phyloP scores from a whole-genome alignment of 305 asterid genomes.

The Ilex paraguariensis region DNA sequence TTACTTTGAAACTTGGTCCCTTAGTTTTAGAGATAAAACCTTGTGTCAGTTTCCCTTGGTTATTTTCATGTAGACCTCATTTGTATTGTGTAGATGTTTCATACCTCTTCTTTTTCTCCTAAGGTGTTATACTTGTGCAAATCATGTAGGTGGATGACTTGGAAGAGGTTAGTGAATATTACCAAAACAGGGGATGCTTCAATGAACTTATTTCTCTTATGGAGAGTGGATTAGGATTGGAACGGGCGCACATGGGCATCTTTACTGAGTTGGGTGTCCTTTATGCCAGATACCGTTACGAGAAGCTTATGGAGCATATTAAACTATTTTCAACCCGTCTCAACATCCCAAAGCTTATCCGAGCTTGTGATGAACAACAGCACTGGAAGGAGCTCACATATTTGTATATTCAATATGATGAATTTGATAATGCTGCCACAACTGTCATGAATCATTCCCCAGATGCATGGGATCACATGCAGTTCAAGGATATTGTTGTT shows the following conservation, averaged over 20 bases:
- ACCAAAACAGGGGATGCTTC: conserved; percentile 98
- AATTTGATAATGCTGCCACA: conserved; percentile 99
- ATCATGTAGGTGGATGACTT: conserved; percentile 87
- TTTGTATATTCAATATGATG: conserved; percentile 91
- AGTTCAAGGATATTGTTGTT: conserved; percentile 89
- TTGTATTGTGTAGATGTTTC: too few species aligned
- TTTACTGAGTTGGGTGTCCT: conserved; percentile 97
- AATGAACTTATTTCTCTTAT: conserved; percentile 95
- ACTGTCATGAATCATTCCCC: conserved; percentile 99
- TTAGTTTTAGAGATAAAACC: neutral
- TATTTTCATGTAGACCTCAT: too few species aligned
- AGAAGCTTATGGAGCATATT: conserved; percentile 99
- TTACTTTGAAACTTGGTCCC: neutral
- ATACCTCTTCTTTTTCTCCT: too few species aligned
- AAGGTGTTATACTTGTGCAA: neutral
- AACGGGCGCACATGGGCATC: conserved; percentile 99
- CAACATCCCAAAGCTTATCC: conserved; percentile 94
- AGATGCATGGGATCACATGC: conserved; percentile 99
- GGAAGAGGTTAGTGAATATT: conserved; percentile 98
- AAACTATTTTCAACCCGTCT: conserved; percentile 93
- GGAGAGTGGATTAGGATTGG: conserved; percentile 99
- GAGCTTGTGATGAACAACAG: conserved; percentile 99
- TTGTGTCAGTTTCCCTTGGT: neutral
- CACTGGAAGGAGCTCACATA: conserved; percentile 98
- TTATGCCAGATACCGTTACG: conserved; percentile 97